Percentiles rank a stretch among this genome's conserved stretches.
These are phyloP conservation scores for Geotrichum cucujoidarum DNA, from an alignment of 1,139 yeast genomes.

Conservation along the genomic window DNA sequence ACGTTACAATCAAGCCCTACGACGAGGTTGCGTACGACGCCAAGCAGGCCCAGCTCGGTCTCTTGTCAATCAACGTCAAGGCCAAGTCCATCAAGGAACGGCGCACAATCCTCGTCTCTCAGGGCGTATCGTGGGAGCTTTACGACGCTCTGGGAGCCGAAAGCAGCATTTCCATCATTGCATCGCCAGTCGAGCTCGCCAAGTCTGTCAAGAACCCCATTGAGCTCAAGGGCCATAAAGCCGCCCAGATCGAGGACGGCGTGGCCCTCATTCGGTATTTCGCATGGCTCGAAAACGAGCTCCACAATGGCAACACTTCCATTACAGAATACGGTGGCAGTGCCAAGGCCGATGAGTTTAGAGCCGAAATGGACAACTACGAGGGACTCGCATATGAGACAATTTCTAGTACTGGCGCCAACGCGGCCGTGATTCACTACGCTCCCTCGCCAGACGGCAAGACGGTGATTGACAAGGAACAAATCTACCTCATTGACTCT, in stretches of 20 bases:
- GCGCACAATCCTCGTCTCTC: conserved; percentile 53
- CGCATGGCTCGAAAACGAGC: conserved; percentile 77
- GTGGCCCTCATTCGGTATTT: conserved; percentile 72
- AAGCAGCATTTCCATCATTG: conserved; percentile 44
- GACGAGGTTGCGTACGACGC: conserved; percentile 36
- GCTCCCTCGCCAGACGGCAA: conserved; percentile 62
- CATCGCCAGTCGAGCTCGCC: conserved; percentile 58
- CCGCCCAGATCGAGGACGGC: conserved; percentile 88
- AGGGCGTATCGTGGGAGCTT: conserved; percentile 76
- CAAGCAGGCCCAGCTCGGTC: conserved; percentile 35
- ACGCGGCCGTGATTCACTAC: conserved; percentile 91
- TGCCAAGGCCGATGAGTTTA: conserved; percentile 55
- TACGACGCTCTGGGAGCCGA: conserved; percentile 49
- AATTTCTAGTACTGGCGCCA: conserved; percentile 87
- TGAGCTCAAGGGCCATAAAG: conserved; percentile 71
- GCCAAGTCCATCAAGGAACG: conserved; percentile 13
- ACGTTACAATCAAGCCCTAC: conserved; percentile 36
- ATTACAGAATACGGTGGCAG: conserved; percentile 81
- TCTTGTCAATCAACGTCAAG: conserved; percentile 26
- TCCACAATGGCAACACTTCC: conserved; percentile 45
- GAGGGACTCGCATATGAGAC: conserved; percentile 87
- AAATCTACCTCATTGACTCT: conserved; percentile 81
- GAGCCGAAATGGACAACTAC: conserved; percentile 52
- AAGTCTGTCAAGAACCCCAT: conserved; percentile 71
- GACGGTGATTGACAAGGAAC: conserved; percentile 65